A percentile compares a stretch with the other conserved stretches of the same genome.
These are phyloP conservation scores for Stagonosporopsis rhizophila DNA, from an alignment of 2,329 filamentous ascomycete species.

Conservation along the genomic window DNA sequence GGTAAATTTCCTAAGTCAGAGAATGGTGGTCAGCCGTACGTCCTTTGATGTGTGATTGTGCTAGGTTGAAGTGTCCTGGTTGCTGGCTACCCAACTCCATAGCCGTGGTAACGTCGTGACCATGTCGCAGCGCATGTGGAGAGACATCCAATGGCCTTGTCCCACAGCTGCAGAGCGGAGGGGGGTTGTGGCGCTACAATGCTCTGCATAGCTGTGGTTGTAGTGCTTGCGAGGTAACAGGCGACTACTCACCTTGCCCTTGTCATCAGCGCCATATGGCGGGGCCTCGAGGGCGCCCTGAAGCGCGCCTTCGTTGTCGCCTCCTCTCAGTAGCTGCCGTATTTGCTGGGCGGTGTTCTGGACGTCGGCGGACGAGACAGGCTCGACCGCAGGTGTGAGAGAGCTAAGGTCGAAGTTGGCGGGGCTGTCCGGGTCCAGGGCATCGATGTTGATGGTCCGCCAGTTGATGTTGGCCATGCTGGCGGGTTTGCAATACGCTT, in stretches of 20 bases:
- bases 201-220: conserved; percentile 7
- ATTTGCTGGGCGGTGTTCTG: conserved; percentile 81
- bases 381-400: conserved; percentile 77
- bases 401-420: conserved; percentile 90
- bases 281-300: conserved; percentile 84
- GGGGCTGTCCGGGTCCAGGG: conserved; percentile 86
- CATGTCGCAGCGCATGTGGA: conserved; percentile 23
- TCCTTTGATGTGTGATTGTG: conserved; percentile 29
- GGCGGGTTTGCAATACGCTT: conserved; percentile 23
- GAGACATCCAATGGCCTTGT: conserved; percentile 32
- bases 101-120: conserved; percentile 31
- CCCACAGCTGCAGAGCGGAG: conserved; percentile 20
- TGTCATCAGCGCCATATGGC: conserved; percentile 69
- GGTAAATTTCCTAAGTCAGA: conserved; percentile 74
- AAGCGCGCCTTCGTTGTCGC: conserved; percentile 86
- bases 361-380: conserved; percentile 78
- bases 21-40: conserved; percentile 39
- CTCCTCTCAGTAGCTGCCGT: conserved; percentile 83
- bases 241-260: conserved; percentile 57
- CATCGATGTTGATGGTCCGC: conserved; percentile 94
- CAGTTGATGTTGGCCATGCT: conserved; percentile 64
- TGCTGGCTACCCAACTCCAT: conserved; percentile 33
- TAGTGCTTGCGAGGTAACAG: conserved; percentile 23
- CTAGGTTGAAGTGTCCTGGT: conserved; percentile 26
- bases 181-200: conserved; percentile 10